Conservation (phyloP, 2,329 filamentous ascomycete species). For the Paecilomyces fulvus region DNA sequence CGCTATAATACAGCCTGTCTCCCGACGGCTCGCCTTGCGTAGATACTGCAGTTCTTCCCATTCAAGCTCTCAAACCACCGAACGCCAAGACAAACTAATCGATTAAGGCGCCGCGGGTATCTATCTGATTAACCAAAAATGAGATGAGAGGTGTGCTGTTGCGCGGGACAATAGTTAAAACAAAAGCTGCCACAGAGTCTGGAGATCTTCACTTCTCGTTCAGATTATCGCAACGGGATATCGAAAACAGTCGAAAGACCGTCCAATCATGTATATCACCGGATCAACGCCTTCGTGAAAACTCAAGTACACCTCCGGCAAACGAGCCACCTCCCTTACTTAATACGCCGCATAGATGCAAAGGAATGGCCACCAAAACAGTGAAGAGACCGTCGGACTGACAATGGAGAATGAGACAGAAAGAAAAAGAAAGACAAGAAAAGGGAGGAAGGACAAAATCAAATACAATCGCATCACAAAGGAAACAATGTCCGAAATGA, state of each 20-base stretch:
- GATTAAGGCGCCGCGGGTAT: slow-evolving; percentile 20
- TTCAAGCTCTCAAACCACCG: neutral
- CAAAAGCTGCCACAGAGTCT: neutral
- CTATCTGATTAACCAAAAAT: slow-evolving; percentile 13
- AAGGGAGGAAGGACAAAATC: neutral
- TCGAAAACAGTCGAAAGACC: neutral
- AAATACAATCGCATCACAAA: neutral
- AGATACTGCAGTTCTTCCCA: neutral
- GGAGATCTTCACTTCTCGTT: neutral
- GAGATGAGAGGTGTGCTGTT: slow-evolving; percentile 1
- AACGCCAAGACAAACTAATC: slow-evolving; percentile 1
- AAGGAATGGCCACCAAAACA: neutral
- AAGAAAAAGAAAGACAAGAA: neutral
- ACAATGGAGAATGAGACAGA: neutral
- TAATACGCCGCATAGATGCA: neutral
- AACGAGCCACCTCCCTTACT: neutral
- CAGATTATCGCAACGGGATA: neutral
- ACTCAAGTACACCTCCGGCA: neutral
- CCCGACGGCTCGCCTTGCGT: neutral
- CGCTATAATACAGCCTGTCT: neutral
- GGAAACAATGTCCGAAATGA: neutral
- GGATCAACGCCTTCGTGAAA: neutral
- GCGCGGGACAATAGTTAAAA: slow-evolving; percentile 4
- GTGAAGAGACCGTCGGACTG: neutral
- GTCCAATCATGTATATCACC: neutral